Conservation (phyloP, 2,329 filamentous ascomycete species). For the Colletotrichum sp. region DNA sequence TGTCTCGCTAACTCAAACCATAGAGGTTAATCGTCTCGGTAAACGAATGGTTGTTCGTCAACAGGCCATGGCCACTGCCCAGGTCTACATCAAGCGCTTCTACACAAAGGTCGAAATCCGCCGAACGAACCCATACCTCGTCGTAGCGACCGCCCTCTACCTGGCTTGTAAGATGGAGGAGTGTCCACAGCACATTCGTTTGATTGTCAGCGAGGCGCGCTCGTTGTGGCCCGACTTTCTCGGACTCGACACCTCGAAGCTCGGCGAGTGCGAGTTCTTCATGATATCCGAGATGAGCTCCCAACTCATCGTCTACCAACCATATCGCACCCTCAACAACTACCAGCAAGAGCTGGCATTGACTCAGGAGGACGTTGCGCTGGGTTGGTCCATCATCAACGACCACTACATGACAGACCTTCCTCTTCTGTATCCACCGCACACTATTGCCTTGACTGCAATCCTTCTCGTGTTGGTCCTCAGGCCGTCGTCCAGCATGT, state of each 20-base stretch:
- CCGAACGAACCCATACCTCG: slow-evolving; percentile 89
- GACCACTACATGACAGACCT: slow-evolving; percentile 93
- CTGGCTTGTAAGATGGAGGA: slow-evolving; percentile 98
- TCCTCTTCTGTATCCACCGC: slow-evolving; percentile 85
- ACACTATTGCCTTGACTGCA: slow-evolving; percentile 85
- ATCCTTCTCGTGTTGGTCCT: slow-evolving; percentile 86
- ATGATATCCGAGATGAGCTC: slow-evolving; percentile 91
- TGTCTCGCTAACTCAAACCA: slow-evolving; percentile 1
- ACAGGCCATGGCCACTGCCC: slow-evolving; percentile 91
- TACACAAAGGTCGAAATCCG: slow-evolving; percentile 91
- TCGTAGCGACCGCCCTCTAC: slow-evolving; percentile 93
- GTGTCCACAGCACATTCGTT: slow-evolving; percentile 91
- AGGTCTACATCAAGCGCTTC: slow-evolving; percentile 94
- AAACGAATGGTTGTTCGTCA: slow-evolving; percentile 86
- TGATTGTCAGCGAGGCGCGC: slow-evolving; percentile 86
- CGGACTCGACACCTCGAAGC: slow-evolving; percentile 77
- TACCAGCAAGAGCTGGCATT: slow-evolving; percentile 74
- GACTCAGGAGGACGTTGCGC: slow-evolving; percentile 76
- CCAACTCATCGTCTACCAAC: slow-evolving; percentile 88
- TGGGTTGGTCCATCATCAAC: slow-evolving; percentile 86
- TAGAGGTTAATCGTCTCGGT: slow-evolving; percentile 82
- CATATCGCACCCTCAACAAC: slow-evolving; percentile 80
- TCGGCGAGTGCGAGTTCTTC: slow-evolving; percentile 93
- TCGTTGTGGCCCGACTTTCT: slow-evolving; percentile 84
- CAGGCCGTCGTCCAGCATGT: slow-evolving; percentile 56